These are phyloP conservation scores for Backusella sp. DNA, from an alignment of 192 early-diverging fungal species.

Conservation along the genomic window DNA sequence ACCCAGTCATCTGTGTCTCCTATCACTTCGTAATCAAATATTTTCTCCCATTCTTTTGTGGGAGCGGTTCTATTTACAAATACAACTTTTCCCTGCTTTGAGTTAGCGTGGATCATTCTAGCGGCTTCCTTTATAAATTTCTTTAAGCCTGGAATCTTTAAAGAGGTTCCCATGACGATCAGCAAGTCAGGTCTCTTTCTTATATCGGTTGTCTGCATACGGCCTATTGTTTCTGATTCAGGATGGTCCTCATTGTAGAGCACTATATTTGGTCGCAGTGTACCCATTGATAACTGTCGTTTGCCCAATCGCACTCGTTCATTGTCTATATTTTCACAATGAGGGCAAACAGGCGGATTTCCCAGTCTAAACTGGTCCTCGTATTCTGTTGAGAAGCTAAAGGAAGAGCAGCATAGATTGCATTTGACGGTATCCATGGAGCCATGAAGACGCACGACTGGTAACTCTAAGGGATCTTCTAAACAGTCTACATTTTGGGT, in stretches of 20 bases:
- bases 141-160: slow-evolving; percentile 81
- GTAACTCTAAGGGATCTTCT: slow-evolving; percentile 72
- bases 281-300: slow-evolving; percentile 70
- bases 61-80: slow-evolving; percentile 73
- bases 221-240: slow-evolving; percentile 65
- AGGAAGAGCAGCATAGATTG: slow-evolving; percentile 74
- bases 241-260: slow-evolving; percentile 93
- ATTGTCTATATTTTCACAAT: slow-evolving; percentile 43
- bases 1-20: slow-evolving; percentile 71
- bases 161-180: slow-evolving; percentile 87
- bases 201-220: slow-evolving; percentile 55
- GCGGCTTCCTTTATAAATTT: slow-evolving; percentile 74
- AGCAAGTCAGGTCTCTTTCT: slow-evolving; percentile 68
- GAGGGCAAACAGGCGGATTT: slow-evolving; percentile 65
- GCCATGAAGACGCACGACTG: slow-evolving; percentile 93
- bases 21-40: slow-evolving; percentile 80
- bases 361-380: slow-evolving; percentile 69
- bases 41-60: slow-evolving; percentile 71
- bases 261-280: slow-evolving; percentile 89
- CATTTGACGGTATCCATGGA: slow-evolving; percentile 85
- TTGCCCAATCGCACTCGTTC: slow-evolving; percentile 70
- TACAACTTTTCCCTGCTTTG: slow-evolving; percentile 57
- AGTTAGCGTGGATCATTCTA: slow-evolving; percentile 47
- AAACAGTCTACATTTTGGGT: slow-evolving; percentile 98
- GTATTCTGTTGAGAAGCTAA: slow-evolving; percentile 60